Evolutionary conservation across 179 eudicot species (phyloP).

Genomic region (Beta macrorhiza): DNA sequence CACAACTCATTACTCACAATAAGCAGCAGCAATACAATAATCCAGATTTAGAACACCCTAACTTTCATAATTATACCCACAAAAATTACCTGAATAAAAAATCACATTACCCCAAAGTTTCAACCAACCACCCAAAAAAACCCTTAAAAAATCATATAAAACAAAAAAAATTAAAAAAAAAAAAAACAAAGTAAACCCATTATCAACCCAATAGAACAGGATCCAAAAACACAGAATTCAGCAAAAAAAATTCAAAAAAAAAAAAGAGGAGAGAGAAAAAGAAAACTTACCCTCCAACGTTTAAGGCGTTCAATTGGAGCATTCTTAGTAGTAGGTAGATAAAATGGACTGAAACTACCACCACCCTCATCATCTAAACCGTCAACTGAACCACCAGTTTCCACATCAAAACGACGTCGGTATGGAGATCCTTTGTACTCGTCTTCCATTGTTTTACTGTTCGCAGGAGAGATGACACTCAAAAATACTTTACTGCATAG

Average conservation of each 20-base stretch:
- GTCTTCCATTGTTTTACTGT: constrained; percentile 22
- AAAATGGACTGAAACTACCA: constrained; percentile 35
- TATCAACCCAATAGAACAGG: background rate
- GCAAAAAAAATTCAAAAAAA: background rate
- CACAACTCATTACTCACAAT: background rate
- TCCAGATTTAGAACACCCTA: background rate
- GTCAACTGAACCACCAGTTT: constrained; percentile 28
- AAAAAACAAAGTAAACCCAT: background rate
- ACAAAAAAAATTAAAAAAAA: background rate
- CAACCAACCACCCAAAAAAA: background rate
- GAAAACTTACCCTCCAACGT: constrained; percentile 58
- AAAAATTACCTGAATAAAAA: background rate
- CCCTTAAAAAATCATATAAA: background rate
- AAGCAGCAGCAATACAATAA: background rate
- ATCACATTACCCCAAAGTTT: background rate
- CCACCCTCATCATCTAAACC: constrained; percentile 8
- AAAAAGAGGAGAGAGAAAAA: background rate
- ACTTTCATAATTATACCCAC: background rate
- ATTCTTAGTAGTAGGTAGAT: constrained; percentile 49
- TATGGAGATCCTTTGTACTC: constrained; percentile 38
- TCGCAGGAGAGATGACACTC: constrained; percentile 38
- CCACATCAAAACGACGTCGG: constrained; percentile 27
- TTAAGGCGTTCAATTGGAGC: constrained; percentile 56
- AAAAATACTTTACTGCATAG: background rate
- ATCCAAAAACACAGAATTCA: background rate